Evolutionary conservation across 768 basidiomycete genomes (phyloP).

Genomic region (Kockovaella imperatae): DNA sequence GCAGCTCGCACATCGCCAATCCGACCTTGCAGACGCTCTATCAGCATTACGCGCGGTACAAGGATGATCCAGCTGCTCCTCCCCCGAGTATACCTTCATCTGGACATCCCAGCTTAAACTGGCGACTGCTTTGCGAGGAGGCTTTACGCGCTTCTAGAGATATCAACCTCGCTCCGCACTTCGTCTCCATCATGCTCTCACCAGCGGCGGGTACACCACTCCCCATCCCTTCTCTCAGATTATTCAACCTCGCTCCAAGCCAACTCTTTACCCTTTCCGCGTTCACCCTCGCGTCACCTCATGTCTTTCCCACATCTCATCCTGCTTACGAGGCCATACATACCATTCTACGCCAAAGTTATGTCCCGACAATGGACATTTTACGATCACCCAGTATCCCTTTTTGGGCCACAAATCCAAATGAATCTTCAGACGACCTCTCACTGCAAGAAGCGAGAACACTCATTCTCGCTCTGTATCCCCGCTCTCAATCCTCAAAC

Average conservation of each 20-base stretch:
- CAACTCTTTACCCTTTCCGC: slow-evolving; percentile 34
- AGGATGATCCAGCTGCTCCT: slow-evolving; percentile 38
- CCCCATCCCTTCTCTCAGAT: slow-evolving; percentile 28
- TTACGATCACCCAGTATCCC: slow-evolving; percentile 24
- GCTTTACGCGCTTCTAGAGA: slow-evolving; percentile 40
- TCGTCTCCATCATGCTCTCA: slow-evolving; percentile 36
- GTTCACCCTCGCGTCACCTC: slow-evolving; percentile 33
- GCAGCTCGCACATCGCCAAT: slow-evolving; percentile 76
- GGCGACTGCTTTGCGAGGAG: slow-evolving; percentile 42
- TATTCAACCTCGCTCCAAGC: slow-evolving; percentile 35
- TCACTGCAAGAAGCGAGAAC: slow-evolving; percentile 37
- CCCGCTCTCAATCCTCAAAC: slow-evolving; percentile 23
- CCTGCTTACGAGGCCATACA: slow-evolving; percentile 21
- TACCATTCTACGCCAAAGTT: slow-evolving; percentile 23
- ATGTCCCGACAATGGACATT: slow-evolving; percentile 30
- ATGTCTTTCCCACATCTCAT: slow-evolving; percentile 25
- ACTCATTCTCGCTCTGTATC: slow-evolving; percentile 39
- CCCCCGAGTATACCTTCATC: slow-evolving; percentile 30
- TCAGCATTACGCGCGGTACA: slow-evolving; percentile 32
- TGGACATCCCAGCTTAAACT: slow-evolving; percentile 36
- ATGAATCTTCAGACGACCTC: slow-evolving; percentile 29
- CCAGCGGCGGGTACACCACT: slow-evolving; percentile 24
- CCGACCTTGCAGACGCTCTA: slow-evolving; percentile 33
- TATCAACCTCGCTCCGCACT: slow-evolving; percentile 43
- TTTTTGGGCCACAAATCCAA: slow-evolving; percentile 29